A percentile compares a stretch with the other conserved stretches of the same genome.
phyloP scores from a whole-genome alignment of 805 yeast genomes.

The Metschnikowia koreensis region DNA sequence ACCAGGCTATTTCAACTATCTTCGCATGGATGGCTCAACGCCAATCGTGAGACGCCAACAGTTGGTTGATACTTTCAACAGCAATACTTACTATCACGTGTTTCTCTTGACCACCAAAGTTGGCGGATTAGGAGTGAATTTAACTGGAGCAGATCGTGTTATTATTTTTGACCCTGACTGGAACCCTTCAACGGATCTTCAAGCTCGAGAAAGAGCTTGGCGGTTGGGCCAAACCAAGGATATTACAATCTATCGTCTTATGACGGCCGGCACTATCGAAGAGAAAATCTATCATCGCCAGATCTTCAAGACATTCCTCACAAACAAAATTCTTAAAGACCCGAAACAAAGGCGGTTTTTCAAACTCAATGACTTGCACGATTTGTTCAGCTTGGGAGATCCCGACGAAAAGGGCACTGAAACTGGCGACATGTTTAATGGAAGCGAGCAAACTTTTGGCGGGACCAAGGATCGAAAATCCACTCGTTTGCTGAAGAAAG shows the following conservation, averaged over 20 bases:
- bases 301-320: constrained; percentile 89
- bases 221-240: constrained; percentile 91
- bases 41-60: constrained; percentile 72
- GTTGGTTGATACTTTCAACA: constrained; percentile 79
- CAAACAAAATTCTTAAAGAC: constrained; percentile 91
- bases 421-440: constrained; percentile 61
- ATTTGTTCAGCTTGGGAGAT: constrained; percentile 81
- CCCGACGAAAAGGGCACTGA: constrained; percentile 64
- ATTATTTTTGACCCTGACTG: constrained; percentile 96
- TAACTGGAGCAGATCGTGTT: constrained; percentile 93
- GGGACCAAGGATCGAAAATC: constrained; percentile 36
- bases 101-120: constrained; percentile 90
- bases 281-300: constrained; percentile 97
- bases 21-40: constrained; percentile 95
- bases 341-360: constrained; percentile 93
- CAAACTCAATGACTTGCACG: constrained; percentile 88
- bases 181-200: constrained; percentile 97
- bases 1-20: constrained; percentile 39
- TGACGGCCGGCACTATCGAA: constrained; percentile 94
- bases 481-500: constrained; percentile 25
- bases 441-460: constrained; percentile 39
- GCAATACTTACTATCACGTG: constrained; percentile 52
- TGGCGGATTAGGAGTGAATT: constrained; percentile 91
- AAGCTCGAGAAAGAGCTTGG: constrained; percentile 97
- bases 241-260: constrained; percentile 83